Conservation (phyloP, 2,329 filamentous ascomycete genomes). For the Alternaria conjuncta region DNA sequence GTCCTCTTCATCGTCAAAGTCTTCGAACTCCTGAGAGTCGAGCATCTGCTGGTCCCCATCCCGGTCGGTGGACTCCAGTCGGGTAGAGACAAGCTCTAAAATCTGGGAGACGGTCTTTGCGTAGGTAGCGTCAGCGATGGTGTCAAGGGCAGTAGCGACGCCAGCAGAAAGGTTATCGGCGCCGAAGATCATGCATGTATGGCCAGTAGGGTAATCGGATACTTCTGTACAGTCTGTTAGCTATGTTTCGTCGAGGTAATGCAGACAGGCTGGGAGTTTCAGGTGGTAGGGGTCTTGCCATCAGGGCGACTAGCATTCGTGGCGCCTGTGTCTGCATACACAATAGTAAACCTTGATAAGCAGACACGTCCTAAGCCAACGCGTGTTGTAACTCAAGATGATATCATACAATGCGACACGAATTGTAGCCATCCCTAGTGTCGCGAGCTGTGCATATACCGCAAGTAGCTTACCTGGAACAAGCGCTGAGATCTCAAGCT, state of each 20-base stretch:
- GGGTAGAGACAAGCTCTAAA: constrained; percentile 54
- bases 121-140: constrained; percentile 52
- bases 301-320: neutral
- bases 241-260: neutral
- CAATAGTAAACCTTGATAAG: neutral
- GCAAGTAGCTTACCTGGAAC: constrained; percentile 32
- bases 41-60: constrained; percentile 54
- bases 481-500: constrained; percentile 49
- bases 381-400: fast-evolving
- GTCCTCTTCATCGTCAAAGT: constrained; percentile 43
- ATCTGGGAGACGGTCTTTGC: constrained; percentile 58
- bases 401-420: neutral
- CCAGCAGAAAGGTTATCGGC: constrained; percentile 54
- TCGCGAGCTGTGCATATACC: neutral
- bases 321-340: neutral
- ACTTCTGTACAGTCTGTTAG: constrained; percentile 54
- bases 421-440: neutral
- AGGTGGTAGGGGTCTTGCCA: neutral
- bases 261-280: neutral
- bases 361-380: neutral
- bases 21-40: constrained; percentile 45
- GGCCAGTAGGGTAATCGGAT: constrained; percentile 64
- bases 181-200: constrained; percentile 65
- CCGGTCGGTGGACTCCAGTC: constrained; percentile 43
- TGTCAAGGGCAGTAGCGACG: constrained; percentile 54